Evolutionary conservation across 1,284 basidiomycete genomes (phyloP).

Genomic region (Takashimella koratensis): DNA sequence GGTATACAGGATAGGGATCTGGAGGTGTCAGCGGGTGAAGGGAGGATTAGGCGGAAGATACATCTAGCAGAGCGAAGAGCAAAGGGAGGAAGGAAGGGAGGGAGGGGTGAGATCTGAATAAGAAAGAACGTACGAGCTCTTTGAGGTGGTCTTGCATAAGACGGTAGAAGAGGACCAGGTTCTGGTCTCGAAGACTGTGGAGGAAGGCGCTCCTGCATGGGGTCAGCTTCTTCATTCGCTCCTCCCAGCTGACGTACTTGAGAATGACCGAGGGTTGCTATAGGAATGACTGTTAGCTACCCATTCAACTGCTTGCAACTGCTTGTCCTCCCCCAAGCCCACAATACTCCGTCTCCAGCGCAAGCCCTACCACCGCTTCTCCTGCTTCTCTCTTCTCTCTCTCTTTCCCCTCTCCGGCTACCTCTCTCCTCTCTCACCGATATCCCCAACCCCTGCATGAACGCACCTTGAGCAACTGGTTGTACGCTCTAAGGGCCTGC

Average conservation of each 20-base stretch:
- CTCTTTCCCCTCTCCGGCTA: background rate
- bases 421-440: background rate
- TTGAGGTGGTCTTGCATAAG: conserved; percentile 63
- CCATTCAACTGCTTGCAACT: too few relatives aligned
- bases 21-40: background rate
- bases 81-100: background rate
- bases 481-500: conserved; percentile 64
- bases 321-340: too few relatives aligned
- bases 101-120: background rate
- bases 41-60: background rate
- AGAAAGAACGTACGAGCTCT: conserved; percentile 61
- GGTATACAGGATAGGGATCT: conserved; percentile 59
- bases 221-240: conserved; percentile 26
- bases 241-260: too few relatives aligned
- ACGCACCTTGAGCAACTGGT: conserved; percentile 54
- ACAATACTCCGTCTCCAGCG: too few relatives aligned
- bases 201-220: conserved; percentile 8
- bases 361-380: too few relatives aligned
- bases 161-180: conserved; percentile 69
- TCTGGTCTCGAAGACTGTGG: conserved; percentile 49
- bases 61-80: too few relatives aligned
- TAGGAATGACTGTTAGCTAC: background rate
- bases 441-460: too few relatives aligned
- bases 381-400: background rate
- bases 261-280: conserved; percentile 45